Base-by-base conservation (phyloP, 441 rosid species). In the Isatis lusitanica region DNA sequence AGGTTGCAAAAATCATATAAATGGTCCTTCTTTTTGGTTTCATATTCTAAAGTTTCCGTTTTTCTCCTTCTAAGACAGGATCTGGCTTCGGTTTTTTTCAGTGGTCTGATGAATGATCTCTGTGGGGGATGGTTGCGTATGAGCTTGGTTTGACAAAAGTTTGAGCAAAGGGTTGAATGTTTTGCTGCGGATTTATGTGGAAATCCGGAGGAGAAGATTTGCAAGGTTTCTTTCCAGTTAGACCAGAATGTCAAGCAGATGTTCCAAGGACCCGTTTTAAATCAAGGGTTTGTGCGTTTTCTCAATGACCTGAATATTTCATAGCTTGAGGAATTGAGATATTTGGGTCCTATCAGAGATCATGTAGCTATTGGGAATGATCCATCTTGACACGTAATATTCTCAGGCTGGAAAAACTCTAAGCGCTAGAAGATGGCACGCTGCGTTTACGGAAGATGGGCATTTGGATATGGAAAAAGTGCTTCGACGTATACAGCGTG, bases 371-470 rank as follows among this genome's bases (percentile, higher is more conserved):
- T 36, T 51, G 33, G 5, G 15, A 21, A 52, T 52, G 58, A 51
- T 52, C 0, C 15, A 5, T 26, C 5, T 15, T 50, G 21, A 36
- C 24, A 17, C 40, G 1, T 31, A 24, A 38, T 6, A 38, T 6
- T 53, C 36, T 30, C 84, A 94, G 99, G 85, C 91, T 48, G 99
- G 99, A 21, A 94, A 88, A 80, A 94, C 98, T 51, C 90, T 92
- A 18, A 89, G 99, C 68, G 83, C 84, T 62, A 88, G 98, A 82
- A 89, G 89, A 72, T 94, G 99, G 96, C 90, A 90, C 60, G 85
- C 93, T 21, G 90, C 93, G 3, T 92, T 94, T 74, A 87, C 96
- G 16, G 82, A 80, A 79, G 89, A 91, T 71, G 99, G 98, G 13
- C 90, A 80, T 70, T 79, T 95, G 85, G 96, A 95, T 66, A 88